phyloP scores from a whole-genome alignment of 495 filamentous ascomycete genomes.

The Poronia punctata region DNA sequence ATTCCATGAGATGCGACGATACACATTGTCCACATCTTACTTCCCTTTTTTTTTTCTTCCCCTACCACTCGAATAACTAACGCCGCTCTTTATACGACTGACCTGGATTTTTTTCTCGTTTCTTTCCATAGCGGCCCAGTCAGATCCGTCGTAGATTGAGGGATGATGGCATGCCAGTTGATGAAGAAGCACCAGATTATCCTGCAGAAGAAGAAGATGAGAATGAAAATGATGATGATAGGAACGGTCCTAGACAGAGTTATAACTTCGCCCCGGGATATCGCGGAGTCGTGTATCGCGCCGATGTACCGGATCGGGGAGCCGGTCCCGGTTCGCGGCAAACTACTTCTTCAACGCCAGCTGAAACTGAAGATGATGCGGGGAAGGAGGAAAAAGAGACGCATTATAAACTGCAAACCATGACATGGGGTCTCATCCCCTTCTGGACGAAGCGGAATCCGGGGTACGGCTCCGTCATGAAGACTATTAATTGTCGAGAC shows the following conservation, averaged over 20 bases:
- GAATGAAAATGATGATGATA: constrained; percentile 23
- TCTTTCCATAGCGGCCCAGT: constrained; percentile 51
- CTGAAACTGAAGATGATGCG: constrained; percentile 2
- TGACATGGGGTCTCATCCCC: constrained; percentile 61
- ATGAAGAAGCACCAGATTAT: constrained; percentile 67
- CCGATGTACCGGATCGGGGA: constrained; percentile 55
- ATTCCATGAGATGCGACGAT: too few relatives aligned
- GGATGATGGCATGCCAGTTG: constrained; percentile 67
- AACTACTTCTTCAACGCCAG: constrained; percentile 9
- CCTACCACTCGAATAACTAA: too few relatives aligned
- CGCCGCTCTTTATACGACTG: too few relatives aligned
- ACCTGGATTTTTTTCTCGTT: too few relatives aligned
- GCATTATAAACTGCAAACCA: constrained; percentile 76
- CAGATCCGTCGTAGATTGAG: constrained; percentile 63
- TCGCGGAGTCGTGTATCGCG: constrained; percentile 80
- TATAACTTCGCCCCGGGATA: constrained; percentile 93
- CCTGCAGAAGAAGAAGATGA: constrained; percentile 43
- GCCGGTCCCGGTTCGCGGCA: constrained; percentile 28
- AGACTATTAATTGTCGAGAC: constrained; percentile 92
- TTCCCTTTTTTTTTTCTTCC: too few relatives aligned
- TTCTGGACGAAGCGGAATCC: constrained; percentile 86
- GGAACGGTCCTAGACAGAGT: constrained; percentile 58
- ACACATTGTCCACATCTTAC: too few relatives aligned
- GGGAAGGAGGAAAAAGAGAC: constrained; percentile 12
- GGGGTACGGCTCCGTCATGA: constrained; percentile 67